phyloP scores from a whole-genome alignment of 2,329 filamentous ascomycete genomes.

The Penicillium crustosum region DNA sequence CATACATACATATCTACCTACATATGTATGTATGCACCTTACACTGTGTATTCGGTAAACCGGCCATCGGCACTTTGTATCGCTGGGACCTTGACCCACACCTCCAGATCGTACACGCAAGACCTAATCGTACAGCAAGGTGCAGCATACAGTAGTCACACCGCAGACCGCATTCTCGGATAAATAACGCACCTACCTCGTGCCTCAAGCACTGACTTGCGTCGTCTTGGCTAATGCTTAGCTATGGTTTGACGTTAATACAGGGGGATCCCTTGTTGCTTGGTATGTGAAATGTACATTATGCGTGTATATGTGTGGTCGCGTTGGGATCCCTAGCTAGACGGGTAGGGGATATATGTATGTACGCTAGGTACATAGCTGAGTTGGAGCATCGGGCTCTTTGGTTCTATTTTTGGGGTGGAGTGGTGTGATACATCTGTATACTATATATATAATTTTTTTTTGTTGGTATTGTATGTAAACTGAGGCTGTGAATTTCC shows the following conservation, averaged over 20 bases:
- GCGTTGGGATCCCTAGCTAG: not conserved
- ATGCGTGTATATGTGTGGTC: not conserved
- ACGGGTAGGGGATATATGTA: not conserved
- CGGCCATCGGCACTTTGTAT: not conserved
- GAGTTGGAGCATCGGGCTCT: not conserved
- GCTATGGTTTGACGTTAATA: not conserved
- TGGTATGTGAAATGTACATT: not conserved
- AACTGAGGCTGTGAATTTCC: too few species aligned
- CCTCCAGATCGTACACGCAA: not conserved
- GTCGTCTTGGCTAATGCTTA: conserved; percentile 12
- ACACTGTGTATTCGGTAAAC: not conserved
- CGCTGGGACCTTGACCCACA: not conserved
- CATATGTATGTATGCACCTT: not conserved
- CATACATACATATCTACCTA: not conserved
- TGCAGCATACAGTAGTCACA: conserved; percentile 2
- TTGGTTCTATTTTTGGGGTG: not conserved
- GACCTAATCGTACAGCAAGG: not conserved
- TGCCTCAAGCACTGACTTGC: not conserved
- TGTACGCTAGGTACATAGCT: not conserved
- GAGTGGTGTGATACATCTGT: not conserved
- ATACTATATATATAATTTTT: not conserved
- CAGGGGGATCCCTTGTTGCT: not conserved
- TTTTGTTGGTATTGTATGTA: not conserved
- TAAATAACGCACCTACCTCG: not conserved
- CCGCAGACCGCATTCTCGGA: not conserved